These are phyloP conservation scores for Lactifluus volemus DNA, from an alignment of 768 basidiomycete genomes.

Conservation along the genomic window DNA sequence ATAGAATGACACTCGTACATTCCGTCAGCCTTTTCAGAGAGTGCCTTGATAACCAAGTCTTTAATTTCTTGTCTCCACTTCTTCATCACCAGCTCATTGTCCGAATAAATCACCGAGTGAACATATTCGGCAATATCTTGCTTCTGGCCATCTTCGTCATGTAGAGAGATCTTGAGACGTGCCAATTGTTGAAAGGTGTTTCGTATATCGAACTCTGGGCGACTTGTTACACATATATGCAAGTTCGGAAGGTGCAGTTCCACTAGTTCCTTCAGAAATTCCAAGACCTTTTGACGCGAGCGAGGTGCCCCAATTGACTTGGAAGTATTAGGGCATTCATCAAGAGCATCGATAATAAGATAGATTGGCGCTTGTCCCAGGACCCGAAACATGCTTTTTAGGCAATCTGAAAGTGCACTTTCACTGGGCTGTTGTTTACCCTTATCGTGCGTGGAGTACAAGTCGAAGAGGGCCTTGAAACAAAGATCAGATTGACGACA, in stretches of 20 bases:
- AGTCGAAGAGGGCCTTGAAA: background rate
- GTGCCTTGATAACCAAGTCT: background rate
- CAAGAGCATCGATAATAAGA: background rate
- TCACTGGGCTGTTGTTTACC: background rate
- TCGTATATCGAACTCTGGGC: background rate
- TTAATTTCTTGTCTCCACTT: background rate
- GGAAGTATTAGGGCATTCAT: background rate
- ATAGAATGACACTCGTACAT: background rate
- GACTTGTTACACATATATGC: background rate
- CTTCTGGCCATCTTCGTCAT: background rate
- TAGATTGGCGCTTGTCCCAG: background rate
- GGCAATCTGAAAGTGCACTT: background rate
- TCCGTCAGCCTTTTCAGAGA: background rate
- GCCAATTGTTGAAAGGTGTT: background rate
- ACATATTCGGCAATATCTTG: background rate
- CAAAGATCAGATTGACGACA: background rate
- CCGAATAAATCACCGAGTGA: background rate
- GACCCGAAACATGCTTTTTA: background rate
- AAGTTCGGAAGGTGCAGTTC: background rate
- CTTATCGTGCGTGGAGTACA: background rate
- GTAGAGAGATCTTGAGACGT: background rate
- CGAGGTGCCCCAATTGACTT: background rate
- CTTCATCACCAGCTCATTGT: slow-evolving; percentile 24
- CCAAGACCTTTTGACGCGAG: background rate
- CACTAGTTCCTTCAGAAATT: background rate